Evolutionary conservation across 108 stramenopile species (phyloP).

Genomic region (Mediolabrus comicus): DNA sequence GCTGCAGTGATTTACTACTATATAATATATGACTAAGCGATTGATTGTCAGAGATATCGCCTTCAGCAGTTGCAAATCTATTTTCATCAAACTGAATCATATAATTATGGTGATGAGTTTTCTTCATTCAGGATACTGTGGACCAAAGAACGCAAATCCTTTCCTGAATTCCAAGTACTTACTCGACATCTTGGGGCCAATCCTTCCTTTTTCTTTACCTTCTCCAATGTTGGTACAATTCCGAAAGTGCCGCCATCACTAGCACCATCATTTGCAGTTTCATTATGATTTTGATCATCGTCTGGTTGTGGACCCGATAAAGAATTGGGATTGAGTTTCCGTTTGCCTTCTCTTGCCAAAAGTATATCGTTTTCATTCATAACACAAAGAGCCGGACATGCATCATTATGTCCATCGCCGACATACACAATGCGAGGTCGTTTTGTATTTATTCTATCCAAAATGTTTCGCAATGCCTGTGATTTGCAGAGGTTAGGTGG

Average conservation of each 20-base stretch:
- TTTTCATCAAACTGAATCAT: no score
- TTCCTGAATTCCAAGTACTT: conserved; percentile 24
- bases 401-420: conserved; percentile 49
- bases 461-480: conserved; percentile 29
- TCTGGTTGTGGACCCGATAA: conserved; percentile 23
- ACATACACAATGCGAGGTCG: conserved; percentile 39
- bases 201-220: conserved; percentile 13
- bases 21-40: no score
- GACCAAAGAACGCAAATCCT: conserved; percentile 20
- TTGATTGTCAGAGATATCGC: no score
- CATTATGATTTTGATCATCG: conserved; percentile 7
- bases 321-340: conserved; percentile 23
- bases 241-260: conserved; percentile 14
- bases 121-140: conserved; percentile 7
- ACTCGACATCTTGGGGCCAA: conserved; percentile 27
- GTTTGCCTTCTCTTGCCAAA: conserved; percentile 32
- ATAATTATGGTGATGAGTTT: no score
- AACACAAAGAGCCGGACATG: conserved; percentile 43
- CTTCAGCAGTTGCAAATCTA: no score
- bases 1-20: conserved; percentile 67
- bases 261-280: background rate
- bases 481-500: conserved; percentile 50
- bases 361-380: conserved; percentile 30
- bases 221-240: conserved; percentile 27
- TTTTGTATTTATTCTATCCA: conserved; percentile 9